These are phyloP conservation scores for Fusarium lateritium DNA, from an alignment of 2,329 filamentous ascomycete species.

Conservation along the genomic window DNA sequence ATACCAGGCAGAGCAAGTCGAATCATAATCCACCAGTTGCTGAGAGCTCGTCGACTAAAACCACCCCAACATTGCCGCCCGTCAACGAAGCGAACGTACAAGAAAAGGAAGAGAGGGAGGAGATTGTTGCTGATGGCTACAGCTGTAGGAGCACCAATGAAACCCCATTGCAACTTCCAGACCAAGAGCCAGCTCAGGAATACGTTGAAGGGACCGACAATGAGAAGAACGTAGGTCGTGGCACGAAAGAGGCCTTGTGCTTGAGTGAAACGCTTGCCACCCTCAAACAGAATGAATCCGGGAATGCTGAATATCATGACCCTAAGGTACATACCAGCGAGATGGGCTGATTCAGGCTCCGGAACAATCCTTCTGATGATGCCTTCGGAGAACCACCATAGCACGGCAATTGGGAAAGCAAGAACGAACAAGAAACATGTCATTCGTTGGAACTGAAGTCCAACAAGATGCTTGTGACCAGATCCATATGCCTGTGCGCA, in stretches of 20 bases:
- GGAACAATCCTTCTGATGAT: constrained; percentile 69
- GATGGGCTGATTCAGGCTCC: constrained; percentile 71
- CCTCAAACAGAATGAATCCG: constrained; percentile 83
- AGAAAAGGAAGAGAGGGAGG: constrained; percentile 81
- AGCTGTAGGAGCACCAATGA: constrained; percentile 85
- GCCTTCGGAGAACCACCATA: constrained; percentile 78
- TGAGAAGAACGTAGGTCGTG: constrained; percentile 81
- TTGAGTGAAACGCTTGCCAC: constrained; percentile 85
- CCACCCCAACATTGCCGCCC: constrained; percentile 89
- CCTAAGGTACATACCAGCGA: constrained; percentile 81
- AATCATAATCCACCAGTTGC: constrained; percentile 87
- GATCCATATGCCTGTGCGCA: constrained; percentile 96
- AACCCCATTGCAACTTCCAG: constrained; percentile 78
- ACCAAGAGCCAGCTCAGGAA: constrained; percentile 85
- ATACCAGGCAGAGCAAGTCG: constrained; percentile 89
- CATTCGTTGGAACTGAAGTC: constrained; percentile 86
- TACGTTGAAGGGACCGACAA: constrained; percentile 83
- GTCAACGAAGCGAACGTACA: constrained; percentile 82
- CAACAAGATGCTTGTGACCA: constrained; percentile 89
- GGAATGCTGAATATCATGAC: constrained; percentile 81
- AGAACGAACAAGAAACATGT: constrained; percentile 81
- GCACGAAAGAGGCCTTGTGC: constrained; percentile 86
- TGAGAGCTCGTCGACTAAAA: constrained; percentile 77
- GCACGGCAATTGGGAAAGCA: constrained; percentile 78
- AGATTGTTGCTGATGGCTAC: constrained; percentile 84